Evolutionary conservation across 139 green algal genomes (phyloP), one percentile per base, ranked within the genome.

Genomic region (Ulvella scutata): DNA sequence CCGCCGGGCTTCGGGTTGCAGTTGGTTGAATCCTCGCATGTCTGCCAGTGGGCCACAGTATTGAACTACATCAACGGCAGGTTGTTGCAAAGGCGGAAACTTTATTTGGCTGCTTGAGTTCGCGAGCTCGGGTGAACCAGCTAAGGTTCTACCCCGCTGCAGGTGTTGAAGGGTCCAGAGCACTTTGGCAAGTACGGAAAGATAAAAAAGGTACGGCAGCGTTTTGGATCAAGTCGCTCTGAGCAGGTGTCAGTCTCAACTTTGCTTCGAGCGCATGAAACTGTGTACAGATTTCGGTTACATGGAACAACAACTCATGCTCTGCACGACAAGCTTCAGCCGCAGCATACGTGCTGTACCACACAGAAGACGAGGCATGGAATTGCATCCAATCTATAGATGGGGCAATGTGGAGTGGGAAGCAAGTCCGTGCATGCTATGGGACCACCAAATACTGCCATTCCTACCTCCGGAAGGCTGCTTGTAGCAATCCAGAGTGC

Each of bases 391-490:
- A 90, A 38, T 75, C 61, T 4, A 80, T 96, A 3, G 91, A 97
- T 44, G 88, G 90, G 17, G 72, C 43, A 13, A 74, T 81, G 26
- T 91, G 91, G 87, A 78, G 87, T 35, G 88, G 88, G 43, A 87
- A 88, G 75, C 60, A 75, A 7, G 82, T 93, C 29, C 84, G 87
- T 61, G 92, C 92, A 3, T 97, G 91, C 82, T 97, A 93, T 82
- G 92, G 92, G 3, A 97, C 92, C 20, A 97, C 92, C n/a, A 97
- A 97, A 79, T 97, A 97, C 82, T 97, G 92, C 87, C 94, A 95
- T 79, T 86, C 92, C 13, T 97, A 94, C 75, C 77, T 97, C 23
- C 93, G 92, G 80, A 86, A 93, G 61, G 60, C 88, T 60, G 75
- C 79, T 10, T 97, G 92, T 82, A 94, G 86, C 80, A 97, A 97